phyloP scores from a whole-genome alignment of 78 protist species.

The Acrasis kona region DNA sequence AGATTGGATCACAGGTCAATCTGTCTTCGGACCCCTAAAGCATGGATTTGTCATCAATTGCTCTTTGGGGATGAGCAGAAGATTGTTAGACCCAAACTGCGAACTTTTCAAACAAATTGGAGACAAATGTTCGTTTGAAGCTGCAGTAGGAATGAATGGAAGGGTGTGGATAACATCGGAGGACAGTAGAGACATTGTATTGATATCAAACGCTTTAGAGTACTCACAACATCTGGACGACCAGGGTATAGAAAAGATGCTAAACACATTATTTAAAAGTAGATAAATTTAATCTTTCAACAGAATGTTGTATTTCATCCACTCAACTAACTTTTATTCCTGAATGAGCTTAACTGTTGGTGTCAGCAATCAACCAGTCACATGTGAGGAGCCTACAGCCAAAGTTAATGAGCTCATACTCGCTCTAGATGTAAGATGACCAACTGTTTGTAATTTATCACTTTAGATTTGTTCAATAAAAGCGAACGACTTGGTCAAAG shows the following conservation, averaged over 20 bases:
- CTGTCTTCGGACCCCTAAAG: conserved; percentile 21
- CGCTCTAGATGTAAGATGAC: too few relatives aligned
- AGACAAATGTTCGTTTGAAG: neutral
- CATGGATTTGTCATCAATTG: conserved; percentile 1
- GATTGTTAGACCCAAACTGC: neutral
- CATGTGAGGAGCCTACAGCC: too few relatives aligned
- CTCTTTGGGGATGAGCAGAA: neutral
- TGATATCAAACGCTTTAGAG: neutral
- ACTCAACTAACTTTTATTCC: too few relatives aligned
- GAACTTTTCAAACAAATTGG: neutral
- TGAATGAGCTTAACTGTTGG: too few relatives aligned
- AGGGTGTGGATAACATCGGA: neutral
- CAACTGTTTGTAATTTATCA: too few relatives aligned
- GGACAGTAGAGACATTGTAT: neutral
- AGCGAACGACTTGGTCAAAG: too few relatives aligned
- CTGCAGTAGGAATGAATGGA: conserved; percentile 3
- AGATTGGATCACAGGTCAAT: conserved; percentile 32
- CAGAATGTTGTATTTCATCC: too few relatives aligned
- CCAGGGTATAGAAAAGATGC: neutral
- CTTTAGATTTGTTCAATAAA: too few relatives aligned
- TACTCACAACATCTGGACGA: neutral
- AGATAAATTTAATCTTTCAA: too few relatives aligned
- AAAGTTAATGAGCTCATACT: too few relatives aligned
- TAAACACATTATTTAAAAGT: neutral
- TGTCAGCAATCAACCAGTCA: too few relatives aligned